phyloP scores from a whole-genome alignment of 2,329 filamentous ascomycete species.

The Bipolaris bicolor region DNA sequence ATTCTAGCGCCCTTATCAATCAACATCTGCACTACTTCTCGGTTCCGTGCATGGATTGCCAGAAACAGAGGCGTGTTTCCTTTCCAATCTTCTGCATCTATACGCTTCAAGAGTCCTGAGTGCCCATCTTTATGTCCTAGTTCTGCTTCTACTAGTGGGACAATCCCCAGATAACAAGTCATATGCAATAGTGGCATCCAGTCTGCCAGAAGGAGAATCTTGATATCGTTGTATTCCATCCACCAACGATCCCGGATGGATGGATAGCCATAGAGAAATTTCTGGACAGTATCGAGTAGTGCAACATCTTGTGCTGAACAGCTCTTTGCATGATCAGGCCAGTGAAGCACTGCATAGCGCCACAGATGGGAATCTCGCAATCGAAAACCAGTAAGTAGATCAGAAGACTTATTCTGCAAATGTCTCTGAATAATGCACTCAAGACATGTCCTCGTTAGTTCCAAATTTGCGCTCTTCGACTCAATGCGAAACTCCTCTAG shows the following conservation, averaged over 20 bases:
- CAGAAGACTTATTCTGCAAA: neutral
- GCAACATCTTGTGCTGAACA: neutral
- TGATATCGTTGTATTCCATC: neutral
- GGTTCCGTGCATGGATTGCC: neutral
- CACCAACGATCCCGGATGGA: neutral
- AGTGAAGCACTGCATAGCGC: neutral
- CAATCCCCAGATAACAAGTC: neutral
- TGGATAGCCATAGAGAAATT: neutral
- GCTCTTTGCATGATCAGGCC: constrained; percentile 8
- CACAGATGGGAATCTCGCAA: neutral
- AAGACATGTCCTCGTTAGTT: neutral
- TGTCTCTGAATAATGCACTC: neutral
- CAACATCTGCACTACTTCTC: neutral
- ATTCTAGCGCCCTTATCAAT: neutral
- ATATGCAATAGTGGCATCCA: neutral
- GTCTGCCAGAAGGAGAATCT: too few species aligned
- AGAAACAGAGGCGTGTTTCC: neutral
- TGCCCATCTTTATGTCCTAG: neutral
- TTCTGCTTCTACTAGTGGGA: neutral
- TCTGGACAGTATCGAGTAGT: neutral
- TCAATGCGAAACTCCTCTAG: constrained; percentile 14
- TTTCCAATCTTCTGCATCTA: neutral
- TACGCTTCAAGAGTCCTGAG: neutral
- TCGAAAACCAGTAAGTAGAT: too few species aligned
- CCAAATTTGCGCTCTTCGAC: neutral